Evolutionary conservation across 345 rosid genomes (phyloP).

Genomic region (Moricandia moricandioides): DNA sequence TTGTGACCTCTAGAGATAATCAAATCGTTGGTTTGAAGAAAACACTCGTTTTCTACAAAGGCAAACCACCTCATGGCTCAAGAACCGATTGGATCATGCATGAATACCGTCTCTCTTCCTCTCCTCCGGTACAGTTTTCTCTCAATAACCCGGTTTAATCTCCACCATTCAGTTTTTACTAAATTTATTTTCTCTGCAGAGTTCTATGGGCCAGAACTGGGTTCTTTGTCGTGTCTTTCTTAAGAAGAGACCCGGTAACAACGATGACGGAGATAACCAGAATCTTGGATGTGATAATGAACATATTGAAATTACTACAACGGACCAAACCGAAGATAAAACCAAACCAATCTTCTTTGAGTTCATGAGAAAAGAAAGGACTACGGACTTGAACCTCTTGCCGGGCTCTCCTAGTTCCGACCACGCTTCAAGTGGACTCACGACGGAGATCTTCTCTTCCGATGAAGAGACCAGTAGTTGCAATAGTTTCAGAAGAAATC

Average conservation of each 20-base stretch:
- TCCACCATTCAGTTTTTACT: conserved; percentile 2
- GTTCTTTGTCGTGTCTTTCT: conserved; percentile 90
- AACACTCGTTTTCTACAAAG: conserved; percentile 92
- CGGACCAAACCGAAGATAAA: conserved; percentile 18
- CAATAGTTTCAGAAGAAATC: conserved; percentile 68
- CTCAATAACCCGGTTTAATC: background rate
- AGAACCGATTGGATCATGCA: conserved; percentile 99
- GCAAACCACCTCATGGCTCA: conserved; percentile 79
- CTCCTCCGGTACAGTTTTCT: conserved; percentile 30
- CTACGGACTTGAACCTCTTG: conserved; percentile 58
- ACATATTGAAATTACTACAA: conserved; percentile 25
- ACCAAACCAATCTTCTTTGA: conserved; percentile 61
- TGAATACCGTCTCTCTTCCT: conserved; percentile 69
- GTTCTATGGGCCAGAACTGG: conserved; percentile 59
- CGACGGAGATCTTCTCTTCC: conserved; percentile 55
- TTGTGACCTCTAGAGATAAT: conserved; percentile 55
- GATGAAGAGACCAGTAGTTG: conserved; percentile 80
- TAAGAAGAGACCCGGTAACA: conserved; percentile 63
- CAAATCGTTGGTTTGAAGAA: conserved; percentile 86
- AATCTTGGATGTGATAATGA: too few species aligned
- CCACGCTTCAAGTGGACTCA: conserved; percentile 72
- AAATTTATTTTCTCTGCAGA: background rate
- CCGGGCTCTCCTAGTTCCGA: conserved; percentile 58
- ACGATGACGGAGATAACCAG: conserved; percentile 39
- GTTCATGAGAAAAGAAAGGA: conserved; percentile 58